Conservation (phyloP, 2,329 filamentous ascomycete species). For the Cladosporium oxysporum region DNA sequence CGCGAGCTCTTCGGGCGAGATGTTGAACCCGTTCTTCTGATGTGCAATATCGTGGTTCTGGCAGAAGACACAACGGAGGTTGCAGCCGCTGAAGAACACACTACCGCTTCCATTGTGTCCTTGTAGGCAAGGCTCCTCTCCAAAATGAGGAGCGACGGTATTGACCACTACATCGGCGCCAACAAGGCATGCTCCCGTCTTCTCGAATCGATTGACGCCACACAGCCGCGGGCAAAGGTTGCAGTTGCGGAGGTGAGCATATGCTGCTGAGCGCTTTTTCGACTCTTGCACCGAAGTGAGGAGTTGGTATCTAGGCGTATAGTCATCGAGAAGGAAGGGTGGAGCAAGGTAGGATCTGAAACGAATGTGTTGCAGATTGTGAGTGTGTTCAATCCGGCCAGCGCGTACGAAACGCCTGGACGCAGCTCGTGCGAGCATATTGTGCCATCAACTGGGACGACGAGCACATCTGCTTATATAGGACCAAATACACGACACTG, state of each 20-base stretch:
- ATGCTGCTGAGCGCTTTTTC: slow-evolving; percentile 72
- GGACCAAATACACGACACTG: not conserved
- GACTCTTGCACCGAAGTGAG: slow-evolving; percentile 68
- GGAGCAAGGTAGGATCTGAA: slow-evolving; percentile 49
- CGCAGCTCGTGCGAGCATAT: slow-evolving; percentile 21
- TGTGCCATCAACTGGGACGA: not conserved
- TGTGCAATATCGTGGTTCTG: slow-evolving; percentile 85
- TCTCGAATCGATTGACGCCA: slow-evolving; percentile 78
- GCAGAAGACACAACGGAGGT: slow-evolving; percentile 73
- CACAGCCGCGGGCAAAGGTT: slow-evolving; percentile 79
- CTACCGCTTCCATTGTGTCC: slow-evolving; percentile 77
- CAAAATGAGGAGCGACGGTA: slow-evolving; percentile 82
- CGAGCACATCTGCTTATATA: not conserved
- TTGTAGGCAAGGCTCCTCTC: slow-evolving; percentile 80
- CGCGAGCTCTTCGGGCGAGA: slow-evolving; percentile 75
- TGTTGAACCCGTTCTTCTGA: slow-evolving; percentile 75
- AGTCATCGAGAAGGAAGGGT: slow-evolving; percentile 71
- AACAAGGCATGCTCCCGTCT: slow-evolving; percentile 75
- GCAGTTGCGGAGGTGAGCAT: slow-evolving; percentile 74
- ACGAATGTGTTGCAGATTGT: slow-evolving; percentile 17
- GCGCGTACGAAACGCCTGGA: not conserved
- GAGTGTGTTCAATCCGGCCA: slow-evolving; percentile 3
- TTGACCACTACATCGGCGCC: slow-evolving; percentile 76
- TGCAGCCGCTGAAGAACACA: slow-evolving; percentile 80
- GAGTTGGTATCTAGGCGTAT: slow-evolving; percentile 70